phyloP scores from a whole-genome alignment of 495 filamentous ascomycete species.

The Neurospora sp. region DNA sequence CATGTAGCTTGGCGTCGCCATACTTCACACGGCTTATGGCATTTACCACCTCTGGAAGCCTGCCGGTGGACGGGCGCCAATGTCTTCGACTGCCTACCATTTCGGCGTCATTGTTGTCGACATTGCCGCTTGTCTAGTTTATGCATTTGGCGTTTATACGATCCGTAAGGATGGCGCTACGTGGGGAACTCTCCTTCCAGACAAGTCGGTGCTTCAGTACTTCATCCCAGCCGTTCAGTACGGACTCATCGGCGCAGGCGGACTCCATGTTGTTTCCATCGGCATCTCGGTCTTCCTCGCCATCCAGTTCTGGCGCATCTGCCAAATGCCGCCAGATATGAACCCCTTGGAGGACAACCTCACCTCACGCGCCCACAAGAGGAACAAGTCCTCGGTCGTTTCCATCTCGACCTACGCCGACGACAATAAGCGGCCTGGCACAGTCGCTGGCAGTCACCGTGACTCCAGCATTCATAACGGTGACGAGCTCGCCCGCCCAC shows the following conservation, averaged over 20 bases:
- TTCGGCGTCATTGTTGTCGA: constrained; percentile 68
- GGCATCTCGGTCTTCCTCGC: constrained; percentile 59
- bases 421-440: constrained; percentile 38
- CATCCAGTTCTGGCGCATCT: constrained; percentile 69
- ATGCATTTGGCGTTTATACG: constrained; percentile 58
- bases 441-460: constrained; percentile 37
- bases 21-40: constrained; percentile 60
- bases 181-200: constrained; percentile 54
- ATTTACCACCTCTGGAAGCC: constrained; percentile 66
- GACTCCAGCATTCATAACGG: constrained; percentile 34
- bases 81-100: constrained; percentile 74
- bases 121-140: constrained; percentile 62
- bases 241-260: constrained; percentile 46
- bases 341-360: constrained; percentile 82
- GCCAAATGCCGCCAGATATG: constrained; percentile 76
- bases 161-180: constrained; percentile 39
- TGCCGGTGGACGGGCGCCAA: constrained; percentile 56
- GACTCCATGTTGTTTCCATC: constrained; percentile 60
- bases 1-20: constrained; percentile 54
- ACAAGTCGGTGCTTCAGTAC: constrained; percentile 34
- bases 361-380: constrained; percentile 65
- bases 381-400: constrained; percentile 61
- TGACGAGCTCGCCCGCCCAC: constrained; percentile 49
- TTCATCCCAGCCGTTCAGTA: constrained; percentile 58
- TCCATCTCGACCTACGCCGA: constrained; percentile 42